phyloP scores from a whole-genome alignment of 495 filamentous ascomycete species.

The Aspergillus nanangensis region DNA sequence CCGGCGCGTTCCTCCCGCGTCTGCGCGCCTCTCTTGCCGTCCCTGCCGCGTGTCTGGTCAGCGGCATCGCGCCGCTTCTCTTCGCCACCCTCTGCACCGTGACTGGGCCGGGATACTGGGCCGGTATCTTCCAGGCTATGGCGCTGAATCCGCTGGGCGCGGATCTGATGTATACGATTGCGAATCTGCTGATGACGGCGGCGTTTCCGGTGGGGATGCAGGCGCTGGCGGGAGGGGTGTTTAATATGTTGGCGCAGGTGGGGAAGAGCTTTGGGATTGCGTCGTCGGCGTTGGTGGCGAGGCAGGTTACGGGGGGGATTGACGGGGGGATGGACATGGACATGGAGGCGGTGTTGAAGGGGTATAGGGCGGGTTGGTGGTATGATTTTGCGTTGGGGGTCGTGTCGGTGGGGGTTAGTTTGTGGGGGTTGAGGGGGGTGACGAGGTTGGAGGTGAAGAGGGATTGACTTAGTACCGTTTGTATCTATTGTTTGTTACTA shows the following conservation, averaged over 20 bases:
- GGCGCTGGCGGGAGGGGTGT: constrained; percentile 52
- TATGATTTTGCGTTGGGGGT: constrained; percentile 39
- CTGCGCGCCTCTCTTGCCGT: constrained; percentile 36
- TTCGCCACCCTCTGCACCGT: constrained; percentile 26
- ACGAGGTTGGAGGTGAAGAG: constrained; percentile 20
- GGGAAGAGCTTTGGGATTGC: constrained; percentile 50
- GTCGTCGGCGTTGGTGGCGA: constrained; percentile 44
- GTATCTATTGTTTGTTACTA: too few species aligned
- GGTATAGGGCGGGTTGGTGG: constrained; percentile 52
- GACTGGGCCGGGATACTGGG: constrained; percentile 44
- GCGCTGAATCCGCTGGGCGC: constrained; percentile 39
- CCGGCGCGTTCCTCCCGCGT: constrained; percentile 39
- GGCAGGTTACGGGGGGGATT: constrained; percentile 31
- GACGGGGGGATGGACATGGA: too few species aligned
- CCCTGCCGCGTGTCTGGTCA: constrained; percentile 25
- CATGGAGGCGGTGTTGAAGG: constrained; percentile 33
- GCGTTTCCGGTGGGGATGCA: constrained; percentile 48
- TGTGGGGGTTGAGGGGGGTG: constrained; percentile 32
- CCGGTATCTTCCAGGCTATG: constrained; percentile 35
- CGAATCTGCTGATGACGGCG: constrained; percentile 49
- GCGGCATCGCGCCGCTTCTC: constrained; percentile 38
- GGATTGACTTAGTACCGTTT: neutral
- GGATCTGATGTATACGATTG: constrained; percentile 48
- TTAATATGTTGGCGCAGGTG: constrained; percentile 52
- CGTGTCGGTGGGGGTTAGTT: constrained; percentile 29